Evolutionary conservation across 2,329 filamentous ascomycete species (phyloP).

Genomic region (Macrophomina pseudophaseolina): DNA sequence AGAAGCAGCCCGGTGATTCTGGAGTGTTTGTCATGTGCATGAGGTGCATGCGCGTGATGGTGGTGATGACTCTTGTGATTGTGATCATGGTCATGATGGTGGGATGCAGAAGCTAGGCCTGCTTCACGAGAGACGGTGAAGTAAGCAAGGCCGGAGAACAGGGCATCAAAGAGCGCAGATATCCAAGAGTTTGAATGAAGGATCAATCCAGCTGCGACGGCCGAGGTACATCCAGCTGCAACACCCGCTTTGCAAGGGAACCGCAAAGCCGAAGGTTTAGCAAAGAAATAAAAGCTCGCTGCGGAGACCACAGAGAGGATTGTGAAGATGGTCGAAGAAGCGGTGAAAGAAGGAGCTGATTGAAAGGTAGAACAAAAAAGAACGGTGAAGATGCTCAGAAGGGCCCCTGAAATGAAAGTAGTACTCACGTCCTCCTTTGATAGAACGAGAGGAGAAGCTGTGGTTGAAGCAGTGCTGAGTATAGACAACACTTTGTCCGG

Average conservation of each 20-base stretch:
- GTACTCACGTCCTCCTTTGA: conserved; percentile 48
- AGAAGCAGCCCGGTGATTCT: conserved; percentile 75
- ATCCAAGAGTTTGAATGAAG: conserved; percentile 33
- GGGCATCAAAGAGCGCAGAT: not conserved
- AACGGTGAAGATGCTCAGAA: conserved; percentile 45
- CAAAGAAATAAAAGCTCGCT: conserved; percentile 50
- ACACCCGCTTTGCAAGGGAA: conserved; percentile 43
- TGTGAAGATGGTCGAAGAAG: conserved; percentile 44
- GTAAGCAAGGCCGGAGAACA: conserved; percentile 8
- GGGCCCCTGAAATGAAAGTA: conserved; percentile 48
- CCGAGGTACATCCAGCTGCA: conserved; percentile 37
- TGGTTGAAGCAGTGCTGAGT: conserved; percentile 1
- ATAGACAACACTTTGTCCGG: conserved; percentile 14
- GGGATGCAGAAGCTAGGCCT: not conserved
- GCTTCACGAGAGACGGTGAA: conserved; percentile 1
- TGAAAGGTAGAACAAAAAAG: conserved; percentile 41
- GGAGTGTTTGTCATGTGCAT: conserved; percentile 60
- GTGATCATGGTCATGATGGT: conserved; percentile 34
- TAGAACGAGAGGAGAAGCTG: conserved; percentile 39
- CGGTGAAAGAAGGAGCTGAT: conserved; percentile 39
- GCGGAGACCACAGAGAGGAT: conserved; percentile 49
- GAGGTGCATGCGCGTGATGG: conserved; percentile 15
- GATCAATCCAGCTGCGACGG: conserved; percentile 35
- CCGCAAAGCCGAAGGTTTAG: conserved; percentile 48
- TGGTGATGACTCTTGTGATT: conserved; percentile 39